Percentiles rank a stretch among this genome's conserved stretches.
phyloP scores from a whole-genome alignment of 2,329 filamentous ascomycete species.

The Bipolaris bicolor region DNA sequence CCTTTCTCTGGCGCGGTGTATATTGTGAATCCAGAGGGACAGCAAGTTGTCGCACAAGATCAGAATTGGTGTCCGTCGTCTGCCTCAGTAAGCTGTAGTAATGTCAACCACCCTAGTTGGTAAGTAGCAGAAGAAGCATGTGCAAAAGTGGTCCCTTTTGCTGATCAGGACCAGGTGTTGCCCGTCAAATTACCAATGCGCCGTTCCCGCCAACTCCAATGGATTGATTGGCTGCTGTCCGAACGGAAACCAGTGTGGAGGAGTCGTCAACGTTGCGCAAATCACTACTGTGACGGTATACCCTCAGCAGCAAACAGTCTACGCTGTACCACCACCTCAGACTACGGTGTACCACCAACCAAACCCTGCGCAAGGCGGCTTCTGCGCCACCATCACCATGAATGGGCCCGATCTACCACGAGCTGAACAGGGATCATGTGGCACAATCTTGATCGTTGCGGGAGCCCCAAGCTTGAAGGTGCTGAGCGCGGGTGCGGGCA shows the following conservation, averaged over 20 bases:
- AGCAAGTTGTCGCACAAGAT: conserved; percentile 43
- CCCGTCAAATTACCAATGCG: conserved; percentile 44
- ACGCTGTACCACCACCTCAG: conserved; percentile 32
- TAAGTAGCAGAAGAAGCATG: conserved; percentile 33
- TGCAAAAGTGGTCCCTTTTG: neutral
- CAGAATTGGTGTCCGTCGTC: conserved; percentile 43
- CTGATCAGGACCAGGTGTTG: conserved; percentile 43
- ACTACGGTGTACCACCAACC: conserved; percentile 37
- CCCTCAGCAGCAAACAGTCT: conserved; percentile 37
- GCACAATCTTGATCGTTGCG: conserved; percentile 47
- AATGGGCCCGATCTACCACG: conserved; percentile 44
- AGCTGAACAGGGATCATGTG: conserved; percentile 43
- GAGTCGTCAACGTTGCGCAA: conserved; percentile 40
- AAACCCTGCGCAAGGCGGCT: conserved; percentile 36
- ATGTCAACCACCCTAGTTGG: conserved; percentile 52
- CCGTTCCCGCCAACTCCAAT: conserved; percentile 36
- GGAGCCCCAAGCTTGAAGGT: conserved; percentile 25
- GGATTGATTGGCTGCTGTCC: conserved; percentile 50
- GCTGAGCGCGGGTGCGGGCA: conserved; percentile 25
- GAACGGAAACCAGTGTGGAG: conserved; percentile 41
- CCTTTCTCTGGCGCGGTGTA: conserved; percentile 51
- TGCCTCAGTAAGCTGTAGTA: conserved; percentile 51
- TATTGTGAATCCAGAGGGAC: conserved; percentile 43
- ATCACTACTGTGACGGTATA: conserved; percentile 47
- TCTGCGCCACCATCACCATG: conserved; percentile 48